phyloP scores from a whole-genome alignment of 2,329 filamentous ascomycete species.

The Botrytis squamosa region DNA sequence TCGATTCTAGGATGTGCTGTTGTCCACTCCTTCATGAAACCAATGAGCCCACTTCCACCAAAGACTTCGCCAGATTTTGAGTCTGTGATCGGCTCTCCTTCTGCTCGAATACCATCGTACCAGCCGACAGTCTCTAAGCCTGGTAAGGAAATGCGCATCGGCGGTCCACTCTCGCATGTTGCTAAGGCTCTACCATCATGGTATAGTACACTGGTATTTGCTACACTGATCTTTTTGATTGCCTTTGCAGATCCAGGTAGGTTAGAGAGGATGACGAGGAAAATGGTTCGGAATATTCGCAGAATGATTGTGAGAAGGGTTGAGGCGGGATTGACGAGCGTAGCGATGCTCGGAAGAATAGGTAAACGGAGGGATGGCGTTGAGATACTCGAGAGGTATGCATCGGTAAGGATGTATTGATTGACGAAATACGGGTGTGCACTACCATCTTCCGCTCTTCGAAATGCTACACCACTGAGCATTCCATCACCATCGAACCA shows the following conservation, averaged over 20 bases:
- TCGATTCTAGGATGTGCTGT: slow-evolving; percentile 70
- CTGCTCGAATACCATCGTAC: slow-evolving; percentile 60
- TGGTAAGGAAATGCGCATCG: slow-evolving; percentile 63
- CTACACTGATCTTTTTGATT: slow-evolving; percentile 68
- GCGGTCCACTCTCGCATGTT: slow-evolving; percentile 69
- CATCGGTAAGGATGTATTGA: slow-evolving; percentile 66
- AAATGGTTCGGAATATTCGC: slow-evolving; percentile 55
- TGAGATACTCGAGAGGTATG: slow-evolving; percentile 55
- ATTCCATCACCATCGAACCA: slow-evolving; percentile 78
- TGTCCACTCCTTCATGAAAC: slow-evolving; percentile 69
- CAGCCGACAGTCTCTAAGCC: slow-evolving; percentile 67
- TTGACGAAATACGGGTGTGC: slow-evolving; percentile 66
- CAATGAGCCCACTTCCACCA: slow-evolving; percentile 54
- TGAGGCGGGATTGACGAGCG: slow-evolving; percentile 59
- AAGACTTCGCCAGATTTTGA: slow-evolving; percentile 50
- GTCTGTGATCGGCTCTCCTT: slow-evolving; percentile 46
- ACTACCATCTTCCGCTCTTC: slow-evolving; percentile 41
- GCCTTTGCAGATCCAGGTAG: slow-evolving; percentile 54
- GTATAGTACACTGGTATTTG: slow-evolving; percentile 65
- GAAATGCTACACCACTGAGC: slow-evolving; percentile 66
- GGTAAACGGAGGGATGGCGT: slow-evolving; percentile 51
- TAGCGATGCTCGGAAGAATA: slow-evolving; percentile 66
- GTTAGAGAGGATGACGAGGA: slow-evolving; percentile 57
- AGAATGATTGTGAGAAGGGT: slow-evolving; percentile 49
- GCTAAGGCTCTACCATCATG: slow-evolving; percentile 69